Evolutionary conservation across 2,329 filamentous ascomycete genomes (phyloP).

Genomic region (Pseudogymnoascus sp.): DNA sequence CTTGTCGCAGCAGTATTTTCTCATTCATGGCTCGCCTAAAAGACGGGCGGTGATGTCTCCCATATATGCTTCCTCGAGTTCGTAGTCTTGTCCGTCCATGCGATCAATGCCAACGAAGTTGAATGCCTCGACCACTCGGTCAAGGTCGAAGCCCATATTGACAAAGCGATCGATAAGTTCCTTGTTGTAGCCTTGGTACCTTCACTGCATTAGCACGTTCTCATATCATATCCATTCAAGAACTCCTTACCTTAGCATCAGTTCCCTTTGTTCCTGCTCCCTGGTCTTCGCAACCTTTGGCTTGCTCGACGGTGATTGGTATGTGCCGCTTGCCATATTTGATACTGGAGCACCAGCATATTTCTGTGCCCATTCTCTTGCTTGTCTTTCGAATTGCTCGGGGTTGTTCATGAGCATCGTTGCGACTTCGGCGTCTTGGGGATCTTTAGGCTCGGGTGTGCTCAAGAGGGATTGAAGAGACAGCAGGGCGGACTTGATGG

Average conservation of each 20-base stretch:
- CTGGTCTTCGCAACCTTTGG: conserved; percentile 20
- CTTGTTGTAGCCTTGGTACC: conserved; percentile 82
- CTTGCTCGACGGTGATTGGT: conserved; percentile 29
- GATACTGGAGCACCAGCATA: conserved; percentile 60
- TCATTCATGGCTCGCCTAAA: conserved; percentile 56
- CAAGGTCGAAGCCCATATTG: conserved; percentile 83
- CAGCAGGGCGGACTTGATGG: conserved; percentile 89
- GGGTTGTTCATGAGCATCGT: conserved; percentile 77
- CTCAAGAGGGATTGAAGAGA: conserved; percentile 89
- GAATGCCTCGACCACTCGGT: conserved; percentile 79
- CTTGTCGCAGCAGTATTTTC: not conserved
- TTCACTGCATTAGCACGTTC: conserved; percentile 31
- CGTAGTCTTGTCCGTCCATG: conserved; percentile 69
- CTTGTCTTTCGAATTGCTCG: conserved; percentile 68
- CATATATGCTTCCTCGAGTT: conserved; percentile 83
- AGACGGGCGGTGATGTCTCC: conserved; percentile 81
- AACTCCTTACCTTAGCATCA: conserved; percentile 19
- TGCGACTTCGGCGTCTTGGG: conserved; percentile 92
- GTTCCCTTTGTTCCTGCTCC: conserved; percentile 24
- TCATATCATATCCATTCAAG: not conserved
- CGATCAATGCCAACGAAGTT: conserved; percentile 71
- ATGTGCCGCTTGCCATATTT: not conserved
- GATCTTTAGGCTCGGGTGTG: conserved; percentile 89
- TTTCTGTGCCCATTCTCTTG: conserved; percentile 81
- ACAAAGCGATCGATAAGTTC: conserved; percentile 75